Percentiles rank a stretch among this genome's conserved stretches.
phyloP scores from a whole-genome alignment of 73 alveolate species.

The Diophrys sp. region DNA sequence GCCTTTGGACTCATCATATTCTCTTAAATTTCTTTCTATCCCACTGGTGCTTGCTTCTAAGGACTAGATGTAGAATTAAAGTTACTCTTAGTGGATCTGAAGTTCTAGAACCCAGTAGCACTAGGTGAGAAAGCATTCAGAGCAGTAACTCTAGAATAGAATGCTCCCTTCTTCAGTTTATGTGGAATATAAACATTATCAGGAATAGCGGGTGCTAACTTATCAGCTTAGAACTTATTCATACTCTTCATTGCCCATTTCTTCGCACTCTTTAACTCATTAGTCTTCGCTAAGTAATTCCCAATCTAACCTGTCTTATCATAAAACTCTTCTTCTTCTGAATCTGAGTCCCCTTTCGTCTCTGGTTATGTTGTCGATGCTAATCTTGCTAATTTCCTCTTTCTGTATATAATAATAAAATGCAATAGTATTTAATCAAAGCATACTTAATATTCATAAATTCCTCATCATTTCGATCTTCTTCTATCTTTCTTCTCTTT shows the following conservation, averaged over 20 bases:
- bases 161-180: not conserved
- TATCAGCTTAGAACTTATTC: not conserved
- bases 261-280: not conserved
- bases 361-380: not conserved
- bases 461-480: no score
- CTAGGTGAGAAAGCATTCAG: not conserved
- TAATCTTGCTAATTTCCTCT: not conserved
- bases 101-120: no score
- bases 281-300: not conserved
- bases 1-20: no score
- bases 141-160: not conserved
- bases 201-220: not conserved
- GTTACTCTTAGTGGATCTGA: no score
- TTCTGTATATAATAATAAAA: no score
- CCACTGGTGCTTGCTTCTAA: no score
- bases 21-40: no score
- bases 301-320: not conserved
- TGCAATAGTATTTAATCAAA: no score
- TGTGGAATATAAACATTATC: not conserved
- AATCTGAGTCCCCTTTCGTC: not conserved
- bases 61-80: no score
- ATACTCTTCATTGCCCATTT: not conserved
- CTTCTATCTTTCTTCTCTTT: no score
- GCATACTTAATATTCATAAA: no score
- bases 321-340: not conserved